Conservation (phyloP, 257 asterid genomes). For the Solanum corneliomulleri region DNA sequence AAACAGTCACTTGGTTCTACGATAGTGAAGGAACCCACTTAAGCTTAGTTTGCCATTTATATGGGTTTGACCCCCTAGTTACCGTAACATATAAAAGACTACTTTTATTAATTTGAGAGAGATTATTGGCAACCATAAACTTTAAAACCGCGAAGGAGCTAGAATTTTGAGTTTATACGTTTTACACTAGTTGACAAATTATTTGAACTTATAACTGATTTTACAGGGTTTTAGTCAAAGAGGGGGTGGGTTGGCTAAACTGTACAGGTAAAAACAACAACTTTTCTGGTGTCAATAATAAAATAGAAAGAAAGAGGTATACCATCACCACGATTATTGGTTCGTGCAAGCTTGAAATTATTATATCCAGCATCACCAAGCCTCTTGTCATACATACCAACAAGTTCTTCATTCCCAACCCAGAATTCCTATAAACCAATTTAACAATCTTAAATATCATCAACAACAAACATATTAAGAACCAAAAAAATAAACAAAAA, state of each 20-base stretch:
- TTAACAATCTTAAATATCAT: background rate
- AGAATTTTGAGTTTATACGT: background rate
- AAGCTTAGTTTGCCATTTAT: background rate
- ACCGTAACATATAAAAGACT: background rate
- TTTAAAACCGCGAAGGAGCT: background rate
- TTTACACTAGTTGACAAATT: background rate
- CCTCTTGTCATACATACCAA: slow-evolving; percentile 73
- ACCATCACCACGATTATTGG: slow-evolving; percentile 99
- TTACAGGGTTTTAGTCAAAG: background rate
- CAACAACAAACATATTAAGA: background rate
- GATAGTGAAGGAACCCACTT: background rate
- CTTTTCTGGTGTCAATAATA: background rate
- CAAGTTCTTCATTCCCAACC: slow-evolving; percentile 97
- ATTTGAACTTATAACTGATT: background rate
- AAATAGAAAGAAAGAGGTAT: background rate
- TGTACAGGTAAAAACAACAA: background rate
- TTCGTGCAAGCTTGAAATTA: slow-evolving; percentile 79
- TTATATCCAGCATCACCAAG: slow-evolving; percentile 92
- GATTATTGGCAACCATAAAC: background rate
- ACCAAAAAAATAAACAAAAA: background rate
- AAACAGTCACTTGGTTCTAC: background rate
- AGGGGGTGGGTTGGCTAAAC: background rate
- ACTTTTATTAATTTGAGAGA: background rate
- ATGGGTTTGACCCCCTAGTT: background rate
- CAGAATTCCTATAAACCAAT: slow-evolving; percentile 58